Evolutionary conservation across 1,139 yeast genomes (phyloP), one percentile per base, ranked within the genome.

Genomic region (Blastobotrys illinoisensis): DNA sequence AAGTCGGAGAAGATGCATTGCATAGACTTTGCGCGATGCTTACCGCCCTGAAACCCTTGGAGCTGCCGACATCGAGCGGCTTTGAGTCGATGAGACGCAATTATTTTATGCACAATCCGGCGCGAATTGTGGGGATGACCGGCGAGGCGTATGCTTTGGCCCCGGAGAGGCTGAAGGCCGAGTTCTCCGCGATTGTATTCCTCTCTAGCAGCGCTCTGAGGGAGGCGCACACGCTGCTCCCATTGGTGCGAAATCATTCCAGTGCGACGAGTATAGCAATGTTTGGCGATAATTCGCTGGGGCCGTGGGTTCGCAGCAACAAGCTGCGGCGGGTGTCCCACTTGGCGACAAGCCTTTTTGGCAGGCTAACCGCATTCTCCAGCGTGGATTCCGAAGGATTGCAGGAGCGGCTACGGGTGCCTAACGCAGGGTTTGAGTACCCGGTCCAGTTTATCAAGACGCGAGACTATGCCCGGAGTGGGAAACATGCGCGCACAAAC

Each of bases 371-470:
- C 32, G 32, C 13, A 5, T 6, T 6, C 23, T 4, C 23, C 23
- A 21, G 5, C 23, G 23, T 21, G 23, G 5, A 4, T 6, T 6
- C 23, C 4, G 23, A 9, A 3, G 32, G 11, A 5, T 9, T 7
- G 32, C 32, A 26, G 2, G 32, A 11, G 32, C 32, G 13, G 11
- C 32, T 9, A 5, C 6, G 11, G 9, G 32, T 24, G 18, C 51
- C 52, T 49, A 78, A 77, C 58, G 71, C 80, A 1, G 85, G 85
- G 0, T 68, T 82, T 51, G 58, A 59, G 19, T 56, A 67, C 50
- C 60, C 63, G 2, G 56, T 61, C 14, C 84, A 81, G 61, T 66
- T 75, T 32, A 67, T 81, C 19, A 61, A 73, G 24, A 73, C 75
- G 2, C 68, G 63, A 1, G 72, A 68, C 43, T 65, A 60, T 48